Base-by-base conservation (phyloP, 2,329 filamentous ascomycete genomes). In the Alternaria sp. region DNA sequence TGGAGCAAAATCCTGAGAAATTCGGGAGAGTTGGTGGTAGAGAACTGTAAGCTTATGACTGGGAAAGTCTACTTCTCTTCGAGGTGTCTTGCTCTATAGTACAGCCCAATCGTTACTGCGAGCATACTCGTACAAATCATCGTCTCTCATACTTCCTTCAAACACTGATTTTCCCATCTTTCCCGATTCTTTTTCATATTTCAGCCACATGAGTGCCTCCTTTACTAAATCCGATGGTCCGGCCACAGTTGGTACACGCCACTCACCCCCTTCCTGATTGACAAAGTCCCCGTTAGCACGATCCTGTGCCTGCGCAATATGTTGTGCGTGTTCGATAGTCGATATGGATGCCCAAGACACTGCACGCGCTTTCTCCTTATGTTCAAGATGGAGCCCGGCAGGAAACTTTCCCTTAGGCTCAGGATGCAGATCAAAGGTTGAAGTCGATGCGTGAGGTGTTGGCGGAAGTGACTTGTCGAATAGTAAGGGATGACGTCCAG, bases 131-230 rank as follows among this genome's bases (percentile, higher is more conserved):
- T 18, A 36, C 9, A 20, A 20, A 12, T 9, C n/a, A 12, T 36
- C 9, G 8, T 50, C 46, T 38, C 4, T 30, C 5, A n/a, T 27
- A 25, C 34, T 7, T 38, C 14, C 14, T 27, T 38, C 46, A 60
- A 50, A 50, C 10, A 36, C 20, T 18, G 20, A 1, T n/a, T 36
- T 36, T 5, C 32, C 20, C 10, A 50, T n/a, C 30, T 36, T 50
- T 16, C 9, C 20, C 30, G 8, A 50, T 20, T 50, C 14, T 1
- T 10, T 20, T 38, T 50, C 46, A 38, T 38, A n/a, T 7, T n/a
- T 18, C 32, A 45, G 44, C 51, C 51, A 54, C 51, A 45, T 45
- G 8, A 44, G 38, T 20, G 51, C 40, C 27, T 54, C 40, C 10
- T 38, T 43, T 16, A 54, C 51, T 6, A 54, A 16, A 20, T 54